Conservation (phyloP, 1,284 basidiomycete genomes). For the Leccinum griseonigrum region DNA sequence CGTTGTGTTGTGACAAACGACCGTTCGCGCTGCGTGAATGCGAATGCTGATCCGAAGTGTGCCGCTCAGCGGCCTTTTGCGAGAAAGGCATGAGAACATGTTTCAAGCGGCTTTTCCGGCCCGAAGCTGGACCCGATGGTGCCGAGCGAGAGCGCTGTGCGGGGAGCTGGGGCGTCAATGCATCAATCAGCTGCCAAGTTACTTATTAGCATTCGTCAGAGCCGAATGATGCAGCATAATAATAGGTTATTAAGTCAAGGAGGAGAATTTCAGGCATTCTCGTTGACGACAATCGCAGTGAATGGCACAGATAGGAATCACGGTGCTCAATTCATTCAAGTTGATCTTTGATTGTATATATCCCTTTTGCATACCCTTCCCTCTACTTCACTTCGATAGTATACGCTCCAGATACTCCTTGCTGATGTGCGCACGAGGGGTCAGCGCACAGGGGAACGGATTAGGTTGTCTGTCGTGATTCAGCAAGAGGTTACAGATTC, state of each 20-base stretch:
- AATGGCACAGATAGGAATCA: not conserved
- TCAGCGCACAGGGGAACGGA: not conserved
- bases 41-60: too few relatives aligned
- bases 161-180: too few relatives aligned
- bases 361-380: not conserved
- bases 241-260: too few relatives aligned
- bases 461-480: not conserved
- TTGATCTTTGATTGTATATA: not conserved
- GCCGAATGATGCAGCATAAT: too few relatives aligned
- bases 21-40: too few relatives aligned
- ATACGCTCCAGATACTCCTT: not conserved
- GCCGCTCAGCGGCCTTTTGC: too few relatives aligned
- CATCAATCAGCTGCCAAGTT: too few relatives aligned
- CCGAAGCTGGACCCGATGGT: slow-evolving; percentile 11
- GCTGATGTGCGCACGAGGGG: not conserved
- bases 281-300: not conserved
- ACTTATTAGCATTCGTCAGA: too few relatives aligned
- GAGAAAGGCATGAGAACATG: too few relatives aligned
- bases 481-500: not conserved
- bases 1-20: too few relatives aligned
- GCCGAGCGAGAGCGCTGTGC: too few relatives aligned
- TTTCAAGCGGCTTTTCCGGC: slow-evolving; percentile 3
- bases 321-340: not conserved
- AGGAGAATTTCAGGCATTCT: too few relatives aligned
- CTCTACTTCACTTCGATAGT: not conserved